Conservation (phyloP, 345 rosid genomes). For the Reutealis trisperma region DNA sequence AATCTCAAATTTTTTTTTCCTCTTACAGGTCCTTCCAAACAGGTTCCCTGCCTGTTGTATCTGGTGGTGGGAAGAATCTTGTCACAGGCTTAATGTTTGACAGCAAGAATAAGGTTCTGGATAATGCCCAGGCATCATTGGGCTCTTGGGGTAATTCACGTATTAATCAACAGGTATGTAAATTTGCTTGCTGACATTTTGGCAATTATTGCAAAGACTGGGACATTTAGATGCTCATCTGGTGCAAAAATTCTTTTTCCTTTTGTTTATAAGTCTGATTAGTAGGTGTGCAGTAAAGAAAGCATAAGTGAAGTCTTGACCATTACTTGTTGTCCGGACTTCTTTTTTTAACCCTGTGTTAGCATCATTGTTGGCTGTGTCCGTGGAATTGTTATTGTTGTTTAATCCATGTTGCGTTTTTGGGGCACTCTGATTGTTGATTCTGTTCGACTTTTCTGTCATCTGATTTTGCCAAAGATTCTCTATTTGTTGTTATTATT, state of each 20-base stretch:
- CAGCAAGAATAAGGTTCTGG: conserved; percentile 57
- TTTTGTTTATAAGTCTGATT: neutral
- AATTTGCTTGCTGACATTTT: conserved; percentile 1
- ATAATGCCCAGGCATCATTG: conserved; percentile 62
- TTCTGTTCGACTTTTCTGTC: neutral
- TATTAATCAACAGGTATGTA: conserved; percentile 67
- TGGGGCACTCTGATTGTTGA: neutral
- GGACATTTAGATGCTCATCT: neutral
- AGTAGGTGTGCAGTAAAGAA: neutral
- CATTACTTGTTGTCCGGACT: neutral
- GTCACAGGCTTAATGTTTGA: conserved; percentile 53
- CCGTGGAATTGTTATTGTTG: neutral
- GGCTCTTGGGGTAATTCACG: conserved; percentile 72
- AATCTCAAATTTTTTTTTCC: conserved; percentile 24
- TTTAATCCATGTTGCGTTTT: neutral
- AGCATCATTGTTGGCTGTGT: neutral
- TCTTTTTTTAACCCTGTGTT: neutral
- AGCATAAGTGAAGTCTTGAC: neutral
- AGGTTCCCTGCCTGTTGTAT: conserved; percentile 36
- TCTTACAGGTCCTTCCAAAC: conserved; percentile 53
- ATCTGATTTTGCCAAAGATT: neutral
- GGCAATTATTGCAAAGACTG: neutral
- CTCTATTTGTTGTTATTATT: no score
- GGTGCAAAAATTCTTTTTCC: neutral
- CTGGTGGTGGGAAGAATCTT: conserved; percentile 49